phyloP scores from a whole-genome alignment of 78 protist species.

The Paulinella micropora region DNA sequence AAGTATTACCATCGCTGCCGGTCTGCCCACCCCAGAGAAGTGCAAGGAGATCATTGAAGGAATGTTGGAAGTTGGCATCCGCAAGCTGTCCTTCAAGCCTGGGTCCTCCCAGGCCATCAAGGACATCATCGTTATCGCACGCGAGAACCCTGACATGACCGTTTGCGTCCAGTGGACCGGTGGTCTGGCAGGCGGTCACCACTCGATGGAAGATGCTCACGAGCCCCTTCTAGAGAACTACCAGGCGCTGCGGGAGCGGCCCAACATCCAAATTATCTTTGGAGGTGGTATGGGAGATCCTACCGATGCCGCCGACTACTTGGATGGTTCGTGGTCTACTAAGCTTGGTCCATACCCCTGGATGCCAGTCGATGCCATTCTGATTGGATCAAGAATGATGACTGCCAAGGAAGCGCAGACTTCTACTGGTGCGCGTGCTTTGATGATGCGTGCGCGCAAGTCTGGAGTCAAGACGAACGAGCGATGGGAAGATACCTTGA shows the following conservation, averaged over 20 bases:
- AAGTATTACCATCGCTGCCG: constrained; percentile 46
- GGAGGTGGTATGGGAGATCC: constrained; percentile 40
- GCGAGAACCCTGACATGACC: constrained; percentile 11
- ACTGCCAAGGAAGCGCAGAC: constrained; percentile 43
- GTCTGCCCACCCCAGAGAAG: constrained; percentile 46
- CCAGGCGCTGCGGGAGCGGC: constrained; percentile 17
- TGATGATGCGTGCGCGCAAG: too few relatives aligned
- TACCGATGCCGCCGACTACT: too few relatives aligned
- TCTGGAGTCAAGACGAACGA: not conserved
- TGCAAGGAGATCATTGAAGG: constrained; percentile 27
- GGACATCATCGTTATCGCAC: constrained; percentile 33
- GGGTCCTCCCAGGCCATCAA: constrained; percentile 28
- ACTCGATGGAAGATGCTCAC: constrained; percentile 49
- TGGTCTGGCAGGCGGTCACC: constrained; percentile 59
- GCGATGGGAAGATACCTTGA: constrained; percentile 21
- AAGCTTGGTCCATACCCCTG: too few relatives aligned
- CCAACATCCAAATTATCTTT: constrained; percentile 38
- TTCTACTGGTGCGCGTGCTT: too few relatives aligned
- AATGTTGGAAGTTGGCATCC: constrained; percentile 19
- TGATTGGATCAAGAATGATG: constrained; percentile 39
- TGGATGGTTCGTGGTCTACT: too few relatives aligned
- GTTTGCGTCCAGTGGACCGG: constrained; percentile 55
- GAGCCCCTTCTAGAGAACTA: constrained; percentile 44
- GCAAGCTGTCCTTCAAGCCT: constrained; percentile 46
- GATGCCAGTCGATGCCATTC: constrained; percentile 51